Evolutionary conservation across 352 stramenopile species (phyloP), one percentile per base, ranked within the genome.

Genomic region (Phytophthora boehmeriae): DNA sequence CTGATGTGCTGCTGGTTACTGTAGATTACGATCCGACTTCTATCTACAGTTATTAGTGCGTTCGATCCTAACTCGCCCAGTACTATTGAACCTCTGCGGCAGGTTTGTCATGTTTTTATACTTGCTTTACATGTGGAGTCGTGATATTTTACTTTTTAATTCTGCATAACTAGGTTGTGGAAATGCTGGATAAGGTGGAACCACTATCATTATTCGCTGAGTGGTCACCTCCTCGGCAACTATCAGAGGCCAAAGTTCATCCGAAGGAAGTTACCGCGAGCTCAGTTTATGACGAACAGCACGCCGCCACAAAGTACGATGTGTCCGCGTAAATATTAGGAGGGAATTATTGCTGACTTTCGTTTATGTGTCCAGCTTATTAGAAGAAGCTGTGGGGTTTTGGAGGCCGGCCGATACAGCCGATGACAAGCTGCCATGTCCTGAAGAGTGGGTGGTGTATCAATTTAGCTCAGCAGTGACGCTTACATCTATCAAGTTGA

Each of bases 191-290:
- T 10, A 81, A 79, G 13, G 73, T 93, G 39, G 76, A 90, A 17
- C 80, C 83, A 3, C 63, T 96, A 16, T 53, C 68, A 35, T 71
- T 96, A 9, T 96, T 95, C 64, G 36, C 63, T 8, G 85, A 96
- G 50, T 96, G 88, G 88, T 83, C 84, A 5, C 88, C 86, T 20
- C 74, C 81, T 42, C 78, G 73, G 8, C 69, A 84, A 14, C 61
- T 93, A 10, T 90, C 80, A 0, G 68, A 59, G 13, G 59, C 61
- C 2, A 58, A 77, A 30, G 43, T 86, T 5, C 35, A 66, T 5
- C 83, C 86, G 0, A 76, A 62, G 1, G 66, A 81, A 48, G 74
- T 90, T 4, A 76, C 76, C 25, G 68, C 73, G 30, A 93, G 84
- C 59, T 92, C 86, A 0, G 61, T 62, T 13, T 68, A 86, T 39